Evolutionary conservation across 1,139 yeast genomes (phyloP).

Genomic region (Geotrichum candidum): DNA sequence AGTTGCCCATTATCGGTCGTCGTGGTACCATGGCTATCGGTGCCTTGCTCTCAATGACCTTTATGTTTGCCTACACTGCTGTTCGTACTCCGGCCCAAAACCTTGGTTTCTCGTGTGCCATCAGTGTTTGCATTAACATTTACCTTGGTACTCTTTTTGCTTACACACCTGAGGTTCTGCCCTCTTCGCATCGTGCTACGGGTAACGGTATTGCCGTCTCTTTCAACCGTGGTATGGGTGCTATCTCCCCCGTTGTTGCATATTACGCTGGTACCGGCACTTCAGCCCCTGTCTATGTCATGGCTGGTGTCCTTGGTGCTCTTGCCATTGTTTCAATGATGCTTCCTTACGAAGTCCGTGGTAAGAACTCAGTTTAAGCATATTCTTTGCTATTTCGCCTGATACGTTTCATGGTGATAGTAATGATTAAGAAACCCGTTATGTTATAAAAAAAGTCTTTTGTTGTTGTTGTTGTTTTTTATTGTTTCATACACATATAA

Average conservation of each 20-base stretch:
- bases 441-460: not conserved
- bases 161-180: conserved; percentile 45
- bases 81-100: conserved; percentile 47
- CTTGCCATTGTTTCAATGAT: conserved; percentile 41
- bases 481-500: not conserved
- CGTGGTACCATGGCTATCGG: conserved; percentile 53
- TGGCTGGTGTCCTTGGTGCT: conserved; percentile 48
- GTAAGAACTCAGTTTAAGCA: conserved; percentile 16
- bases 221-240: conserved; percentile 44
- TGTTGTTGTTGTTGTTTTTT: not conserved
- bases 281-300: conserved; percentile 51
- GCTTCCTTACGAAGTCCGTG: conserved; percentile 43
- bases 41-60: conserved; percentile 47
- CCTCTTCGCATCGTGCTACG: conserved; percentile 50
- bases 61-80: conserved; percentile 52
- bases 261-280: conserved; percentile 43
- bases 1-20: conserved; percentile 47
- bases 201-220: conserved; percentile 51
- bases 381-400: not conserved
- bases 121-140: conserved; percentile 46
- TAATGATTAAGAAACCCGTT: not conserved
- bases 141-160: conserved; percentile 43
- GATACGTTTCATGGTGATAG: not conserved
- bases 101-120: conserved; percentile 49
- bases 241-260: conserved; percentile 49